These are phyloP conservation scores for Tylopilus cervinicoccineus DNA, from an alignment of 768 basidiomycete genomes.

Conservation along the genomic window DNA sequence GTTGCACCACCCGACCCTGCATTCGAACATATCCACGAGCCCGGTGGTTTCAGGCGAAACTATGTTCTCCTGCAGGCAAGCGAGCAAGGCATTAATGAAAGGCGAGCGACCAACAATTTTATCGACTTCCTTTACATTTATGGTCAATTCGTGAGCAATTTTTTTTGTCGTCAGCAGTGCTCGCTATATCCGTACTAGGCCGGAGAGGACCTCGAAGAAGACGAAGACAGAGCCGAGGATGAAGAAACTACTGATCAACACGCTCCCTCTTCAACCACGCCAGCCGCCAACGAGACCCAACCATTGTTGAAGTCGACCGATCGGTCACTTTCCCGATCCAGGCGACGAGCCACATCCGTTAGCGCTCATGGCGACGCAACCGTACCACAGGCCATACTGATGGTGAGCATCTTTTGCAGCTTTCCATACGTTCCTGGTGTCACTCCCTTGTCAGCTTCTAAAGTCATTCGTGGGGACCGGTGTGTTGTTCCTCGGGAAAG, in stretches of 20 bases:
- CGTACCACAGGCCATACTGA: slow-evolving; percentile 86
- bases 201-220: slow-evolving; percentile 88
- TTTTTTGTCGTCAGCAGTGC: background rate
- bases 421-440: slow-evolving; percentile 1
- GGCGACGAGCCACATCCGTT: slow-evolving; percentile 52
- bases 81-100: slow-evolving; percentile 60
- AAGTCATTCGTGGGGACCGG: slow-evolving; percentile 97
- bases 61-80: slow-evolving; percentile 73
- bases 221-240: slow-evolving; percentile 61
- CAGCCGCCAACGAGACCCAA: slow-evolving; percentile 42
- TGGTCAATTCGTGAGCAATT: slow-evolving; percentile 84
- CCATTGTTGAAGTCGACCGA: slow-evolving; percentile 46
- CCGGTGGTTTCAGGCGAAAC: slow-evolving; percentile 91
- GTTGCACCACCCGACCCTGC: slow-evolving; percentile 59
- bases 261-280: slow-evolving; percentile 5
- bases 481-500: slow-evolving; percentile 93
- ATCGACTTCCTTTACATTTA: slow-evolving; percentile 94
- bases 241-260: slow-evolving; percentile 43
- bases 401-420: slow-evolving; percentile 50
- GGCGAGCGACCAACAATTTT: slow-evolving; percentile 72
- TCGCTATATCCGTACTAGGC: slow-evolving; percentile 47
- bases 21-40: slow-evolving; percentile 92
- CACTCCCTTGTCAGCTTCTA: slow-evolving; percentile 52
- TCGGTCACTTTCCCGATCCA: slow-evolving; percentile 49
- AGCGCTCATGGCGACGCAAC: slow-evolving; percentile 81